Percentiles rank a stretch among this genome's conserved stretches.
phyloP scores from a whole-genome alignment of 2,329 filamentous ascomycete species.

The Alternaria triticimaculans region DNA sequence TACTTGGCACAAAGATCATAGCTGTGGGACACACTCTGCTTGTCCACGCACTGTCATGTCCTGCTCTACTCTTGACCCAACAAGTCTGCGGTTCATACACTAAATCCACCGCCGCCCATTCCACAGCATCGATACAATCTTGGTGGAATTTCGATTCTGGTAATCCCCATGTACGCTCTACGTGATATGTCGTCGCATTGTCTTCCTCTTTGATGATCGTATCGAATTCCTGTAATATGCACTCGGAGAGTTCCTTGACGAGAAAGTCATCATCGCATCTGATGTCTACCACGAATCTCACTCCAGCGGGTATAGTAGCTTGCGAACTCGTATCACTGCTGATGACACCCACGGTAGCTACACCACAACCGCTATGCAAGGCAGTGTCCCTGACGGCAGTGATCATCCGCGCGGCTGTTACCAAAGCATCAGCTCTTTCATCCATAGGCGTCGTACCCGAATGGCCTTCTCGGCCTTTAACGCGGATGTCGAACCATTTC shows the following conservation, averaged over 20 bases:
- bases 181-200: slow-evolving; percentile 29
- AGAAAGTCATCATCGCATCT: slow-evolving; percentile 35
- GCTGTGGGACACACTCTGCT: slow-evolving; percentile 39
- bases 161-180: slow-evolving; percentile 34
- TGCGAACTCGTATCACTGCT: slow-evolving; percentile 37
- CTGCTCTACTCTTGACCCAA: slow-evolving; percentile 33
- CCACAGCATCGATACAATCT: slow-evolving; percentile 29
- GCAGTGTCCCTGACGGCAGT: slow-evolving; percentile 34
- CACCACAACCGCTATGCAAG: slow-evolving; percentile 23
- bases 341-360: slow-evolving; percentile 40
- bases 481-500: slow-evolving; percentile 64
- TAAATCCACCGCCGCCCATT: slow-evolving; percentile 21
- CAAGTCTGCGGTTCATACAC: no score
- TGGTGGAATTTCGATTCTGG: slow-evolving; percentile 34
- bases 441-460: slow-evolving; percentile 71
- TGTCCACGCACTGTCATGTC: slow-evolving; percentile 39
- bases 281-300: slow-evolving; percentile 39
- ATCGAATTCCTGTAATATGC: slow-evolving; percentile 31
- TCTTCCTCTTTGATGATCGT: slow-evolving; percentile 26
- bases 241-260: slow-evolving; percentile 30
- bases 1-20: slow-evolving; percentile 56
- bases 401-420: slow-evolving; percentile 36
- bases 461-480: slow-evolving; percentile 44
- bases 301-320: slow-evolving; percentile 37
- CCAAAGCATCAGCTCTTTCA: slow-evolving; percentile 57